phyloP scores from a whole-genome alignment of 1,284 basidiomycete species.

The Pyrrhoderma noxium region DNA sequence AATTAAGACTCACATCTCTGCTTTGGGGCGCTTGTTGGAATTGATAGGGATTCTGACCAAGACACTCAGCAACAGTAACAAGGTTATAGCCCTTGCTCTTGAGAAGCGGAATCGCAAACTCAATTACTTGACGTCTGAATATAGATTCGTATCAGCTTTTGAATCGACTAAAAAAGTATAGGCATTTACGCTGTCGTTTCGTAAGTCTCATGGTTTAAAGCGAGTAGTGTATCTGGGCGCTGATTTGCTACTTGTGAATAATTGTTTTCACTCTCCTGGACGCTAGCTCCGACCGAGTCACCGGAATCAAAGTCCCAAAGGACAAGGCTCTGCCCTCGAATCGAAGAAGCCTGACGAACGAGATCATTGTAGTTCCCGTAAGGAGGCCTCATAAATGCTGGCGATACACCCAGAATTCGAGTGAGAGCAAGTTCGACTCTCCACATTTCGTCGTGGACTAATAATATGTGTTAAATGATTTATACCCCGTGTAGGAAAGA shows the following conservation, averaged over 20 bases:
- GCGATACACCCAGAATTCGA: conserved; percentile 40
- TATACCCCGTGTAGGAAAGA: background rate
- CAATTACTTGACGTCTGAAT: conserved; percentile 21
- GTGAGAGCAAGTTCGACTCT: conserved; percentile 42
- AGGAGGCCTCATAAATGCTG: conserved; percentile 40
- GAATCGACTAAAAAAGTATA: background rate
- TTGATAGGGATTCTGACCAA: conserved; percentile 28
- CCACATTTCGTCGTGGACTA: conserved; percentile 33
- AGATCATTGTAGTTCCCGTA: conserved; percentile 46
- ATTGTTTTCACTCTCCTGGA: conserved; percentile 26
- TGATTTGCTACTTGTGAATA: conserved; percentile 27
- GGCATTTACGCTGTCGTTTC: conserved; percentile 32
- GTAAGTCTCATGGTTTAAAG: conserved; percentile 39
- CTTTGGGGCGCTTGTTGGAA: background rate
- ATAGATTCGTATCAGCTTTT: background rate
- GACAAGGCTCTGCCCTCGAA: conserved; percentile 33
- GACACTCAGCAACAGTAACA: conserved; percentile 39
- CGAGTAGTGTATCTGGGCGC: conserved; percentile 33
- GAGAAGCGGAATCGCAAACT: conserved; percentile 23
- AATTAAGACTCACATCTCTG: conserved; percentile 14
- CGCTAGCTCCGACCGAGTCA: conserved; percentile 33
- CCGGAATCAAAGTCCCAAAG: conserved; percentile 37
- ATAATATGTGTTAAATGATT: background rate
- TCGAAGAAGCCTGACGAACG: conserved; percentile 35
- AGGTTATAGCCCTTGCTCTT: conserved; percentile 33